phyloP scores from a whole-genome alignment of 2,329 filamentous ascomycete species.

The Fusarium clavum region DNA sequence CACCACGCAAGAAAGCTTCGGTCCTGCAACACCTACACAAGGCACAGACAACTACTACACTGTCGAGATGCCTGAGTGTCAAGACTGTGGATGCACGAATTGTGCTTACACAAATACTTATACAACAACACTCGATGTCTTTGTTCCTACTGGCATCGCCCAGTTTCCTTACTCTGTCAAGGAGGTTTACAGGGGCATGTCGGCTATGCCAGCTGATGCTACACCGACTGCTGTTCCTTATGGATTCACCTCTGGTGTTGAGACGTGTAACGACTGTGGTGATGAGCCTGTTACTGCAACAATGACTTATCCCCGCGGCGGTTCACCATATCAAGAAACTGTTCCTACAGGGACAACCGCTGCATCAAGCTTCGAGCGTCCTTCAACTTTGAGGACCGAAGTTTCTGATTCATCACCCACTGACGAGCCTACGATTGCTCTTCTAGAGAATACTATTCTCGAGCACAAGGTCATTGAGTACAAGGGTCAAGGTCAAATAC shows the following conservation, averaged over 20 bases:
- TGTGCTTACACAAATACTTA: constrained; percentile 43
- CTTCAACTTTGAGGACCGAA: constrained; percentile 33
- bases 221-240: constrained; percentile 38
- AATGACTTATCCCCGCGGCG: constrained; percentile 45
- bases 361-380: constrained; percentile 12
- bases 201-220: constrained; percentile 32
- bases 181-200: constrained; percentile 46
- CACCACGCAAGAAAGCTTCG: constrained; percentile 39
- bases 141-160: constrained; percentile 34
- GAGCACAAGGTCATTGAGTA: constrained; percentile 30
- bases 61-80: constrained; percentile 43
- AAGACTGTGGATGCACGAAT: constrained; percentile 37
- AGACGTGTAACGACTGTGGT: constrained; percentile 40
- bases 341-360: constrained; percentile 22
- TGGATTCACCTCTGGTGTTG: constrained; percentile 37
- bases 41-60: constrained; percentile 40
- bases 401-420: constrained; percentile 19
- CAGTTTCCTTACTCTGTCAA: constrained; percentile 39
- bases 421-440: constrained; percentile 11
- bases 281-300: constrained; percentile 40
- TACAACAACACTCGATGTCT: constrained; percentile 43
- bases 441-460: constrained; percentile 30
- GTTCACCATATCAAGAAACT: constrained; percentile 31
- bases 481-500: not conserved
- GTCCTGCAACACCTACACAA: constrained; percentile 39